Conservation (phyloP, 768 basidiomycete genomes). For the Fomitopsis serialis region DNA sequence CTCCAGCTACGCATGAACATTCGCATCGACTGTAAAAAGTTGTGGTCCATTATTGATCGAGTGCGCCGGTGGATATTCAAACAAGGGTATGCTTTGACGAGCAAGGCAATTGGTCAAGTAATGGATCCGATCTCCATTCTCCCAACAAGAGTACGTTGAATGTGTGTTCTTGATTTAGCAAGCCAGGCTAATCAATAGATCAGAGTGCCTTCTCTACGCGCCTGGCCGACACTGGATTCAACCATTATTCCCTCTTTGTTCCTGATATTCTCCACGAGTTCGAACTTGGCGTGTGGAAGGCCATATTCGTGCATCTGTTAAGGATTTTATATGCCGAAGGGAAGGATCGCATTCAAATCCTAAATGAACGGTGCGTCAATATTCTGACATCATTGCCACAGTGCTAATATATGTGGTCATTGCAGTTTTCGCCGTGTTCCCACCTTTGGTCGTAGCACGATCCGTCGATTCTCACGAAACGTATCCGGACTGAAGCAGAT, state of each 20-base stretch:
- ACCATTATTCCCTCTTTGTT: constrained; percentile 22
- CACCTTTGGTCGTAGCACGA: constrained; percentile 18
- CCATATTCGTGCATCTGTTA: constrained; percentile 21
- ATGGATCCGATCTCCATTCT: too few species aligned
- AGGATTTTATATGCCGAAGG: constrained; percentile 14
- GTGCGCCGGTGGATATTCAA: constrained; percentile 16
- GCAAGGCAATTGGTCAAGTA: background rate
- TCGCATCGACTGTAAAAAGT: constrained; percentile 6
- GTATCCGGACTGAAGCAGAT: constrained; percentile 22
- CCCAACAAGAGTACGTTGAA: background rate
- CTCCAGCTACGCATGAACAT: background rate
- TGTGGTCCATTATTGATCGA: background rate
- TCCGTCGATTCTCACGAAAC: constrained; percentile 17
- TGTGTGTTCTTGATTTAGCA: constrained; percentile 21
- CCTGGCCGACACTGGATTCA: constrained; percentile 15
- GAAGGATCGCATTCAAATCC: constrained; percentile 8
- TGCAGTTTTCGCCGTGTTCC: constrained; percentile 15
- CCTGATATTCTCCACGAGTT: constrained; percentile 30
- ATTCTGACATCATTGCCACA: background rate
- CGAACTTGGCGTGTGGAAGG: constrained; percentile 31
- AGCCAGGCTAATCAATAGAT: constrained; percentile 21
- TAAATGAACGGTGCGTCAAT: background rate
- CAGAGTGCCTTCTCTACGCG: constrained; percentile 30
- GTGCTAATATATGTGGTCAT: background rate
- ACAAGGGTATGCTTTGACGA: constrained; percentile 6